Evolutionary conservation across 2,329 filamentous ascomycete species (phyloP).

Genomic region (Fusarium penzigii): DNA sequence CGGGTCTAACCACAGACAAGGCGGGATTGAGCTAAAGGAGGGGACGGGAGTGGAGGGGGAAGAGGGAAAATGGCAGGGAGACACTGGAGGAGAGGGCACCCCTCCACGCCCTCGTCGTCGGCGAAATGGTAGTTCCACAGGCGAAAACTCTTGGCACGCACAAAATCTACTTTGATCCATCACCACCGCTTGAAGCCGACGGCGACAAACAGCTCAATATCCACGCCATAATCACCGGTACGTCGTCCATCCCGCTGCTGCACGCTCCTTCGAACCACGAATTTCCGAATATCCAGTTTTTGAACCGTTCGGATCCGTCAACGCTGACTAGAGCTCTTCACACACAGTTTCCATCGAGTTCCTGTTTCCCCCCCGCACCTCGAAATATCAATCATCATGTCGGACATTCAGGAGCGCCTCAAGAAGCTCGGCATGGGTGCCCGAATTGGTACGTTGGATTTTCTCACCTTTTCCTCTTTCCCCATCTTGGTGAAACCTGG

Average conservation of each 20-base stretch:
- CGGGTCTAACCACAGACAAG: not conserved
- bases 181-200: slow-evolving; percentile 36
- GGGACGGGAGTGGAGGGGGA: too few relatives aligned
- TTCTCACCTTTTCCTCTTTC: not conserved
- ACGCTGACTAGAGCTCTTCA: slow-evolving; percentile 30
- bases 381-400: slow-evolving; percentile 45
- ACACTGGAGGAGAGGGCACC: slow-evolving; percentile 1
- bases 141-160: slow-evolving; percentile 49
- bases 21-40: slow-evolving; percentile 2
- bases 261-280: slow-evolving; percentile 14
- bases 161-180: slow-evolving; percentile 43
- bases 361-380: slow-evolving; percentile 30
- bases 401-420: slow-evolving; percentile 59
- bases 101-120: slow-evolving; percentile 20
- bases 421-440: slow-evolving; percentile 57
- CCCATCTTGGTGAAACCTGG: not conserved
- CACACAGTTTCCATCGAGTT: slow-evolving; percentile 29
- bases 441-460: slow-evolving; percentile 65
- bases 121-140: slow-evolving; percentile 41
- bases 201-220: slow-evolving; percentile 39
- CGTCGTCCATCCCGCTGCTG: slow-evolving; percentile 24
- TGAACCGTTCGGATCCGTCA: slow-evolving; percentile 21
- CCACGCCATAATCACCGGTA: slow-evolving; percentile 38
- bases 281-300: slow-evolving; percentile 17
- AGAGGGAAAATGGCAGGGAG: too few relatives aligned